Conservation (phyloP, 768 basidiomycete genomes). For the Lactarius tabidus region DNA sequence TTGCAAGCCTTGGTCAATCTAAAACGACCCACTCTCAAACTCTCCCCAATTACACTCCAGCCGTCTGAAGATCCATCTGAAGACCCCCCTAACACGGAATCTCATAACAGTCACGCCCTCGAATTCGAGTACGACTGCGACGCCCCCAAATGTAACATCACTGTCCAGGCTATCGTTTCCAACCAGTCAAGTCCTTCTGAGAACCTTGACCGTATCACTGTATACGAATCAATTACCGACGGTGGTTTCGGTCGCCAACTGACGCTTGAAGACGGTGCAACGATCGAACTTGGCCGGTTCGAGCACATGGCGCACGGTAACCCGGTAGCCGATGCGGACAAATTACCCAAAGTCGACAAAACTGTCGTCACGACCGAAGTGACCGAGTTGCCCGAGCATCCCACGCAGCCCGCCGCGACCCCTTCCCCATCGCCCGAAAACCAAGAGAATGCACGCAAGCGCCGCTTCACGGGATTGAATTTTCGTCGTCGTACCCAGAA, state of each 20-base stretch:
- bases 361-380: neutral
- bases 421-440: conserved; percentile 29
- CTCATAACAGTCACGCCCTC: conserved; percentile 66
- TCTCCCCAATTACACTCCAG: conserved; percentile 55
- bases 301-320: conserved; percentile 36
- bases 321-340: neutral
- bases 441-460: conserved; percentile 32
- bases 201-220: conserved; percentile 39
- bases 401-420: conserved; percentile 12
- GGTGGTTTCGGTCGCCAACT: conserved; percentile 81
- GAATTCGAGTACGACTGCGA: conserved; percentile 94
- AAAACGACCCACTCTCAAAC: conserved; percentile 81
- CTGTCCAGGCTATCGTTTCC: conserved; percentile 69
- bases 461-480: conserved; percentile 67
- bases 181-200: conserved; percentile 50
- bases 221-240: conserved; percentile 63
- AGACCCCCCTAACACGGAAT: conserved; percentile 41
- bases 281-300: conserved; percentile 76
- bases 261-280: conserved; percentile 70
- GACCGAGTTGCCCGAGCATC: conserved; percentile 2
- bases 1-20: conserved; percentile 93
- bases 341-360: conserved; percentile 10
- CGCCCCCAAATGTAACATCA: conserved; percentile 77
- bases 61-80: conserved; percentile 35
- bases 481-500: conserved; percentile 48